These are phyloP conservation scores for Elymus sibiricus DNA, from an alignment of 176 grass and related monocot species.

Conservation along the genomic window DNA sequence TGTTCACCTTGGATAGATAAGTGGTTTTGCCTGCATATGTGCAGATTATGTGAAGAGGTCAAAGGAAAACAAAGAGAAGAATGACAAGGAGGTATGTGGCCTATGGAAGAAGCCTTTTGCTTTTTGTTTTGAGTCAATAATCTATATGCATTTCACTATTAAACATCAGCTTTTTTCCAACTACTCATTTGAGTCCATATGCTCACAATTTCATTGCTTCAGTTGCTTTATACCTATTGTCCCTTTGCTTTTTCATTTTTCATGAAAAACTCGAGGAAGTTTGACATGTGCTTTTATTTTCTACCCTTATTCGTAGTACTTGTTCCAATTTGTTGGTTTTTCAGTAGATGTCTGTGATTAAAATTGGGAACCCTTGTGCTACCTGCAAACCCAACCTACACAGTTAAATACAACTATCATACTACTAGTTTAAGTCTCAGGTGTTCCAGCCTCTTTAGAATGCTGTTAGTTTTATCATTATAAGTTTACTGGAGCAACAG, in stretches of 20 bases:
- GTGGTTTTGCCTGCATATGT: background rate
- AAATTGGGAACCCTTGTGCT: background rate
- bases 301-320: background rate
- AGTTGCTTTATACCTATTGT: background rate
- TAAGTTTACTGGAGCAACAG: background rate
- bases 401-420: background rate
- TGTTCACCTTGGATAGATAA: background rate
- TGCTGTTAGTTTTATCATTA: background rate
- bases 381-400: background rate
- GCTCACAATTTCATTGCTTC: background rate
- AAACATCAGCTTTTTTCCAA: background rate
- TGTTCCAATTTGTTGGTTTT: background rate
- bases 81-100: slow-evolving; percentile 69
- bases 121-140: background rate
- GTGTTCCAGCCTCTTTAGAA: background rate
- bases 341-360: background rate
- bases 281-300: background rate
- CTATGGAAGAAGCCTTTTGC: background rate
- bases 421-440: background rate
- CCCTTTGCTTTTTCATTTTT: background rate
- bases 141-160: background rate
- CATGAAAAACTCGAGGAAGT: background rate
- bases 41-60: slow-evolving; percentile 79
- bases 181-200: background rate
- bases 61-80: slow-evolving; percentile 82